A percentile compares a stretch with the other conserved stretches of the same genome.
These are phyloP conservation scores for Mimosa bimucronata DNA, from an alignment of 306 rosid genomes.

Conservation along the genomic window DNA sequence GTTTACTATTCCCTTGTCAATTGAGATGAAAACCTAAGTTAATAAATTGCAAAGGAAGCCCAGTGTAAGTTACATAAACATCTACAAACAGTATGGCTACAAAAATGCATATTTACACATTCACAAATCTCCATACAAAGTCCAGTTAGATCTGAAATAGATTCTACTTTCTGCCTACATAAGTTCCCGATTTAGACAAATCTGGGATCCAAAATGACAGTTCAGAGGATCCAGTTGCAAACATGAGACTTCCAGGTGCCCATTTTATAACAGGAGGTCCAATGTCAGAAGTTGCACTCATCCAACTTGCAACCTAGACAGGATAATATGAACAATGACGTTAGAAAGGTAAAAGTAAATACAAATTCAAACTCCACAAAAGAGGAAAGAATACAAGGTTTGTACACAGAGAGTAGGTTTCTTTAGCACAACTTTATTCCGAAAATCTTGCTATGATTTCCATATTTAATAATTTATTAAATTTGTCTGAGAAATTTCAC, in stretches of 20 bases:
- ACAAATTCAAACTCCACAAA: conserved; percentile 2
- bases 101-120: neutral
- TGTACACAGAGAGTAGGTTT: neutral
- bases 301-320: conserved; percentile 88
- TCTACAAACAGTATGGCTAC: neutral
- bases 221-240: conserved; percentile 90
- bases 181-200: conserved; percentile 87
- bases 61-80: neutral
- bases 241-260: conserved; percentile 96
- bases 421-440: neutral
- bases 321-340: conserved; percentile 22
- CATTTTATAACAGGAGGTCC: conserved; percentile 93
- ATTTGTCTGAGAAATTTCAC: neutral
- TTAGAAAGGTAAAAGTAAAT: neutral
- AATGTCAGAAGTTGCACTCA: conserved; percentile 74
- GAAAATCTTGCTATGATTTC: neutral
- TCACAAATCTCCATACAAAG: conserved; percentile 6
- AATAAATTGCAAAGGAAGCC: neutral
- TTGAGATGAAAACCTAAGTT: neutral
- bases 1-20: neutral
- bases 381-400: neutral
- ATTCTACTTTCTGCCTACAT: conserved; percentile 40
- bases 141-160: neutral
- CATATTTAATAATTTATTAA: neutral
- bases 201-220: conserved; percentile 93